A percentile compares a stretch with the other conserved stretches of the same genome.
Conservation (phyloP, 805 yeast species). For the Jamesozyma gamospora region DNA sequence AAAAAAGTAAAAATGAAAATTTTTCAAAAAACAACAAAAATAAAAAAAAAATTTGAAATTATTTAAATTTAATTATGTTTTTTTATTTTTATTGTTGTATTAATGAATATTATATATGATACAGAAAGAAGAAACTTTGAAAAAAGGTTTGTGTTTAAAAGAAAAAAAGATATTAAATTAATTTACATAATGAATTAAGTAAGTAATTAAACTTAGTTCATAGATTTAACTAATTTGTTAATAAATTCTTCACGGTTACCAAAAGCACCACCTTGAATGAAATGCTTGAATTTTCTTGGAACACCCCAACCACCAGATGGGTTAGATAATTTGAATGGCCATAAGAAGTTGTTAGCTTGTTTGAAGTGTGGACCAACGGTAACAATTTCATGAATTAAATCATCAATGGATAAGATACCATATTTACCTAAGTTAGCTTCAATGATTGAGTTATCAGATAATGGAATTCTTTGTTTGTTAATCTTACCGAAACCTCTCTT, state of each 20-base stretch:
- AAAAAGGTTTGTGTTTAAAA: no score
- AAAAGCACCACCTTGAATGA: slow-evolving; percentile 95
- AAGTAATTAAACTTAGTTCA: slow-evolving; percentile 51
- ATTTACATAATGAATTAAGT: no score
- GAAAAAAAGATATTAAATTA: no score
- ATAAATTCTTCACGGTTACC: slow-evolving; percentile 97
- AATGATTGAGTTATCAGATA: slow-evolving; percentile 78
- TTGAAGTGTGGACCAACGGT: slow-evolving; percentile 97
- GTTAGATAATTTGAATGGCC: slow-evolving; percentile 96
- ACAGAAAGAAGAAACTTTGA: no score
- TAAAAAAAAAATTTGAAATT: no score
- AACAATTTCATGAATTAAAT: slow-evolving; percentile 91
- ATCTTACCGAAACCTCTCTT: slow-evolving; percentile 97
- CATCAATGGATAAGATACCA: slow-evolving; percentile 88
- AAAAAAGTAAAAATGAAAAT: no score
- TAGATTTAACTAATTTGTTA: slow-evolving; percentile 87
- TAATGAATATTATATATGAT: no score
- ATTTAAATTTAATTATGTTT: no score
- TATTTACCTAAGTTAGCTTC: slow-evolving; percentile 84
- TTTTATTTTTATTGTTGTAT: no score
- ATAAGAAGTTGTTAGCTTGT: slow-evolving; percentile 96
- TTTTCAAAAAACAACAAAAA: no score
- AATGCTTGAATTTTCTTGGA: slow-evolving; percentile 92
- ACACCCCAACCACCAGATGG: slow-evolving; percentile 98
- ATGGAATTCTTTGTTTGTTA: slow-evolving; percentile 89